Conservation (phyloP, 352 stramenopile genomes). For the Pythium myriotylum region DNA sequence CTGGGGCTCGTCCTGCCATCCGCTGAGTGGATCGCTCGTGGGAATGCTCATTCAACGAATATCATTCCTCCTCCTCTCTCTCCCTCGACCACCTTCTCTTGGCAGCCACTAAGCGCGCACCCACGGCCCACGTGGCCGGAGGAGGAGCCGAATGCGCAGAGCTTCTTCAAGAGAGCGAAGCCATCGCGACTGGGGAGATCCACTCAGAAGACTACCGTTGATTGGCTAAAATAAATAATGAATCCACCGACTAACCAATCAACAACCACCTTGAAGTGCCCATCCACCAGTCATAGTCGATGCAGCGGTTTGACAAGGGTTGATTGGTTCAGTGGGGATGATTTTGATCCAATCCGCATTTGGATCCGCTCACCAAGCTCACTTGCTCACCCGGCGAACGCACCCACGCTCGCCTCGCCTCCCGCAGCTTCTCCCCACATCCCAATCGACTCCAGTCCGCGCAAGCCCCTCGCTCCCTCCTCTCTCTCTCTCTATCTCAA, state of each 20-base stretch:
- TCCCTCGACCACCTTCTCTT: no score
- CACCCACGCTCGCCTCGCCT: no score
- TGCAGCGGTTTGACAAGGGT: neutral
- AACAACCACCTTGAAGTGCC: slow-evolving; percentile 3
- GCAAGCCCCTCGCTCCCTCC: slow-evolving; percentile 9
- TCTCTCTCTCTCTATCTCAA: slow-evolving; percentile 3
- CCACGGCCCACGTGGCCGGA: neutral
- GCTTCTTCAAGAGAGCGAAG: neutral
- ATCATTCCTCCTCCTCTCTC: no score
- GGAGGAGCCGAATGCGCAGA: neutral
- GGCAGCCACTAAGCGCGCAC: no score
- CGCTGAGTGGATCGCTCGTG: no score
- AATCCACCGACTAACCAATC: slow-evolving; percentile 17
- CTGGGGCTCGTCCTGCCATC: no score
- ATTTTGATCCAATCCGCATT: slow-evolving; percentile 4
- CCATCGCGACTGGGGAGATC: slow-evolving; percentile 1
- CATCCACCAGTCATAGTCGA: slow-evolving; percentile 21
- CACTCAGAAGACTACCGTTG: neutral
- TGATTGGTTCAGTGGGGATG: slow-evolving; percentile 7
- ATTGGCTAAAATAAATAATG: slow-evolving; percentile 10
- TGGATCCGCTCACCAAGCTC: slow-evolving; percentile 8
- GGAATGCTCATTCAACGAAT: no score
- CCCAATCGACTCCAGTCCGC: slow-evolving; percentile 3
- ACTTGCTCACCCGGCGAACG: neutral
- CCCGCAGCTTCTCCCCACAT: slow-evolving; percentile 5